Evolutionary conservation across 768 basidiomycete species (phyloP), one percentile per base, ranked within the genome.

Genomic region (Ramaria sp.): DNA sequence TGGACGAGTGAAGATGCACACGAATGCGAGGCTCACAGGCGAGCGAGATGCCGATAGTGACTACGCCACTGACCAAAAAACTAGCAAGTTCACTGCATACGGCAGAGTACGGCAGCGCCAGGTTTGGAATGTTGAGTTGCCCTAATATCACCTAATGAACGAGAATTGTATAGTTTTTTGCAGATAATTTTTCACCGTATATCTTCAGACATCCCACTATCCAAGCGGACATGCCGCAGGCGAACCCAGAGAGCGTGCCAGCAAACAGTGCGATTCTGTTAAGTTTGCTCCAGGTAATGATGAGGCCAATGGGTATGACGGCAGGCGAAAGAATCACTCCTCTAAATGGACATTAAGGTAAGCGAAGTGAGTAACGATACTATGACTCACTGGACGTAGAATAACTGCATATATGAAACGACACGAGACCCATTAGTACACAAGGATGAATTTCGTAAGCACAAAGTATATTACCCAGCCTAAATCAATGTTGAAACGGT

Each of bases 121-220:
- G 66, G 43, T 71, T 72, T 2, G 65, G 49, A 17, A 74, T 61
- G 42, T 67, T 71, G 41, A 73, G 72, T 12, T 63, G 60, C 11
- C 73, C 73, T 73, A 50, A 49, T 31, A 41, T 15, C 24, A 27
- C n/a, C 13, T 7, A 22, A n/a, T 7, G 56, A 24, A 58, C 33
- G 30, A 7, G 4, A 4, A 12, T 33, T 24, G 20, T 4, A 20
- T 24, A 22, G n/a, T 43, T 4, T 13, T 30, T 10, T 15, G 30
- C 27, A 20, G 38, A 19, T 54, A 24, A 37, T 1, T 58, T 15
- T 64, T 17, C 56, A 72, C 75, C 75, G 48, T 70, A 75, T 51
- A 75, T 76, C 61, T 78, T 76, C 72, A 70, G 74, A 58, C 77
- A 78, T 0, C 75, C 72, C 9, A 78, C 69, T 72, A 78, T 75